Conservation (phyloP, 1,139 yeast species). For the Hanseniaspora gamundiae region DNA sequence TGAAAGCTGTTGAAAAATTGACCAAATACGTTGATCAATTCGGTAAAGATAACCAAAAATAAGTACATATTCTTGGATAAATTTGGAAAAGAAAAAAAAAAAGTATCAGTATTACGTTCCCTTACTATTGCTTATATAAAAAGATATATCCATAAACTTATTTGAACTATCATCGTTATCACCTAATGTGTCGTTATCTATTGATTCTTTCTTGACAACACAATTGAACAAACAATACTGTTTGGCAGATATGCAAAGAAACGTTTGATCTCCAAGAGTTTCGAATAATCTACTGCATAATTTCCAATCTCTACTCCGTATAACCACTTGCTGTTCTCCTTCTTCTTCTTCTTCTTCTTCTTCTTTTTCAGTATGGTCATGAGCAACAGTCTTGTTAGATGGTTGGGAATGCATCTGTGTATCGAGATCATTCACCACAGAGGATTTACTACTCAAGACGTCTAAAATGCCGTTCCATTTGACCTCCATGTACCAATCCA, state of each 20-base stretch:
- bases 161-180: not conserved
- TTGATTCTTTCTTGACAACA: not conserved
- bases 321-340: constrained; percentile 16
- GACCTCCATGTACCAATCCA: constrained; percentile 23
- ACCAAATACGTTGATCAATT: constrained; percentile 51
- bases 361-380: not conserved
- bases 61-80: no score
- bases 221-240: constrained; percentile 1
- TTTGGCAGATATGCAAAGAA: constrained; percentile 1
- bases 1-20: constrained; percentile 49
- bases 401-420: constrained; percentile 7
- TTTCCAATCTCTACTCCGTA: constrained; percentile 23
- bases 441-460: not conserved
- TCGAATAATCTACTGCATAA: constrained; percentile 21
- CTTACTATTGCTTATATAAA: not conserved
- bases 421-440: not conserved
- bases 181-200: not conserved
- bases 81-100: no score
- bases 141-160: not conserved
- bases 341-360: constrained; percentile 2
- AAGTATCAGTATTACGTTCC: no score
- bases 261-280: constrained; percentile 18
- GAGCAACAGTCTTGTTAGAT: constrained; percentile 1
- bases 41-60: constrained; percentile 30
- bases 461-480: constrained; percentile 25